Base-by-base conservation (phyloP, 2,329 filamentous ascomycete genomes). In the Samsoniella hepiali region DNA sequence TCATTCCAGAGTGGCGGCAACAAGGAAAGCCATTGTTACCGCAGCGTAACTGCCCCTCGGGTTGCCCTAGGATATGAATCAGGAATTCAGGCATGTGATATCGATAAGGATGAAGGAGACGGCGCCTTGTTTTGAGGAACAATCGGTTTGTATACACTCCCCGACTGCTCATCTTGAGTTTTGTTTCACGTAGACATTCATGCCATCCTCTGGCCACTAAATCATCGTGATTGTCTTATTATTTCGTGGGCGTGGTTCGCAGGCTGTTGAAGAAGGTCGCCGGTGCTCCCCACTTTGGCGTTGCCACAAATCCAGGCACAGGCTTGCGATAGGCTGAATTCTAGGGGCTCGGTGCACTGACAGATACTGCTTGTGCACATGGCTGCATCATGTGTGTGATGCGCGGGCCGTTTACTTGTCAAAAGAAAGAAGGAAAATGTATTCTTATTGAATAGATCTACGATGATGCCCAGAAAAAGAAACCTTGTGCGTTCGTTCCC, bases 31-130 rank as follows among this genome's bases (percentile, higher is more conserved):
- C n/a, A 10, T 10, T 58, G 40, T 27, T 22, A 36, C 55, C 47
- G 36, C 53, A 47, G 40, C 40, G 40, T 29, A 31, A 34, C 27
- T 58, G 55, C 29, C 22, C 50, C 27, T 42, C 58, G 29, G 58
- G 67, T 67, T 67, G 65, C 65, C 62, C 65, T 66, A 63, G 66
- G 67, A 65, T 68, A 66, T 68, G 65, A 67, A 65, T 59, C 55
- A 61, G 22, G 22, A 22, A 22, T 22, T 22, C 22, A 22, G 22
- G 22, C 22, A 22, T 22, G 22, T 22, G 22, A 22, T 22, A 22
- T 22, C 22, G 22, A 22, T 22, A 22, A 3, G 38, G 38, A 40
- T 40, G 38, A 11, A 15, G 13, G 22, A 22, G 22, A 22, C 38
- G 38, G 38, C 9, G 34, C 5, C 5, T 9, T 34, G 34, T 34